Conservation (phyloP, 129 eudicot genomes). For the Flaveria robusta region DNA sequence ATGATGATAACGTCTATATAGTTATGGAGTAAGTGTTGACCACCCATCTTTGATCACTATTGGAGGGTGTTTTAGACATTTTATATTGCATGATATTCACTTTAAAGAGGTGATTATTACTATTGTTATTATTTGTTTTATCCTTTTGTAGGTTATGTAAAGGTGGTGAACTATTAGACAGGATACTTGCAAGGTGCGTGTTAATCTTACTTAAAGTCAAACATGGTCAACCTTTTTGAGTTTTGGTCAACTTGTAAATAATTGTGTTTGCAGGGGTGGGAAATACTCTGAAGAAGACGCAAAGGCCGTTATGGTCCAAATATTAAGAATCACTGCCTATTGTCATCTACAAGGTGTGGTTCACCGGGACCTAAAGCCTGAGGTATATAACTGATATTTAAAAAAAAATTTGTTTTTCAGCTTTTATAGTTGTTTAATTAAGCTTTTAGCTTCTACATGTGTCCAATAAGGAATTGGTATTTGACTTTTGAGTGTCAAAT, state of each 20-base stretch:
- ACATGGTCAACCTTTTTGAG: not conserved
- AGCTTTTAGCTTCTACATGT: not conserved
- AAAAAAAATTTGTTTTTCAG: not conserved
- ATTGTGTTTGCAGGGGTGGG: slow-evolving; percentile 75
- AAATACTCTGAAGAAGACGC: slow-evolving; percentile 98
- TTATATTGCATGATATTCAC: slow-evolving; percentile 11
- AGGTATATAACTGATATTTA: slow-evolving; percentile 50
- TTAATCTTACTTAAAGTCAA: not conserved
- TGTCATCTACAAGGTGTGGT: slow-evolving; percentile 99
- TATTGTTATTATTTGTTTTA: not conserved
- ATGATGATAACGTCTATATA: slow-evolving; percentile 87
- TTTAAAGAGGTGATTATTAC: slow-evolving; percentile 1
- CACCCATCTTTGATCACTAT: slow-evolving; percentile 3
- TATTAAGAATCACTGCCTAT: slow-evolving; percentile 82
- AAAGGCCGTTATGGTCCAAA: slow-evolving; percentile 86
- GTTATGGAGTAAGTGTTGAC: slow-evolving; percentile 90
- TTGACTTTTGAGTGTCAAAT: slow-evolving; percentile 24
- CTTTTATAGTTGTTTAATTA: slow-evolving; percentile 3
- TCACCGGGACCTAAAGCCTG: slow-evolving; percentile 97
- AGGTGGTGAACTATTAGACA: slow-evolving; percentile 96
- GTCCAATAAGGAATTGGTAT: not conserved
- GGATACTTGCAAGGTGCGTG: slow-evolving; percentile 82
- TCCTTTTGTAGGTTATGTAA: slow-evolving; percentile 72
- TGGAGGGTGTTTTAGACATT: slow-evolving; percentile 26
- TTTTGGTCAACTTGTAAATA: slow-evolving; percentile 1